These are phyloP conservation scores for Tuber brumale DNA, from an alignment of 495 filamentous ascomycete genomes.

Conservation along the genomic window DNA sequence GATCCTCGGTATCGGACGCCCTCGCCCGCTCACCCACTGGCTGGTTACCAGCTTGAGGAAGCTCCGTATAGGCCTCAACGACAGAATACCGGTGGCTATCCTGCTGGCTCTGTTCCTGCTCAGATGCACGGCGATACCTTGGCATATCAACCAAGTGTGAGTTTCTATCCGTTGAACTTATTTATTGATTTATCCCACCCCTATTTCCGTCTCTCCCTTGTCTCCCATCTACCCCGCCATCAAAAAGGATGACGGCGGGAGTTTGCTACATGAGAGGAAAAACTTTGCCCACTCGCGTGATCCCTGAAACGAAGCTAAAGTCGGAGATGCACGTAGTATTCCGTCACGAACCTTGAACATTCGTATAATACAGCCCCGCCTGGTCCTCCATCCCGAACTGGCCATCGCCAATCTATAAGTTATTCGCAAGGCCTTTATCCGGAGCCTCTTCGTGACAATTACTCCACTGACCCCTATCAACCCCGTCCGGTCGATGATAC, in stretches of 20 bases:
- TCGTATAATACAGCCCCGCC: conserved; percentile 34
- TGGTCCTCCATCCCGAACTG: conserved; percentile 30
- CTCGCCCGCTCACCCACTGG: conserved; percentile 34
- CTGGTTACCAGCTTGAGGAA: conserved; percentile 37
- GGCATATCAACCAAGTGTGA: conserved; percentile 39
- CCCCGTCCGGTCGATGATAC: conserved; percentile 27
- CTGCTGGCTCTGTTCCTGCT: conserved; percentile 30
- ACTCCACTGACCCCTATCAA: conserved; percentile 33
- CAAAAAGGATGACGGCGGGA: conserved; percentile 4
- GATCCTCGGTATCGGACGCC: conserved; percentile 37
- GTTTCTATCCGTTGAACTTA: conserved; percentile 9
- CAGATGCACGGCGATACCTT: conserved; percentile 32
- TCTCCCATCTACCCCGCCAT: background rate
- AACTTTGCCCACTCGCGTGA: background rate
- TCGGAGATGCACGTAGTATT: conserved; percentile 24
- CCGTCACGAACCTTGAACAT: conserved; percentile 36
- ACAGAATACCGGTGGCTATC: conserved; percentile 39
- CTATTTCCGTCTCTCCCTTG: background rate
- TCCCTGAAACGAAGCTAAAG: conserved; percentile 5
- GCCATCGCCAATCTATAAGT: conserved; percentile 17
- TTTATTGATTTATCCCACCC: background rate
- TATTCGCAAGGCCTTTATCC: conserved; percentile 28
- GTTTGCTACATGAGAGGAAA: background rate
- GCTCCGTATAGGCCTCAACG: conserved; percentile 33
- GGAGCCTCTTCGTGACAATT: conserved; percentile 29